A percentile compares a stretch with the other conserved stretches of the same genome.
phyloP scores from a whole-genome alignment of 768 basidiomycete species.

The Roridomyces roridus region DNA sequence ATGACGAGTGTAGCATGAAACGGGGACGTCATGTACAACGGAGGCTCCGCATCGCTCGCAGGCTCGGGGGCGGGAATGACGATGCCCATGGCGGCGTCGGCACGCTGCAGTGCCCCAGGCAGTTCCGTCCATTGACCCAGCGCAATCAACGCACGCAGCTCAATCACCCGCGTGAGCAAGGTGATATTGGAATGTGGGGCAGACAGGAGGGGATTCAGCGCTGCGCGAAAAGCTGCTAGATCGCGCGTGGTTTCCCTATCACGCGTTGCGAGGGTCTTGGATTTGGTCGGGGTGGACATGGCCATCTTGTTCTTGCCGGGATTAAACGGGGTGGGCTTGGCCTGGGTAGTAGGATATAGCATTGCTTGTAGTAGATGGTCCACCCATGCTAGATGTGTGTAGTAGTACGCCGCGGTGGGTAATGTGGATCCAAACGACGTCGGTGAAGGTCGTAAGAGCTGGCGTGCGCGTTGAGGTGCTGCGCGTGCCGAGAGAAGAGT shows the following conservation, averaged over 20 bases:
- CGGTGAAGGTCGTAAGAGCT: conserved; percentile 4
- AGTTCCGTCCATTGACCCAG: conserved; percentile 62
- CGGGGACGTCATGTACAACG: conserved; percentile 24
- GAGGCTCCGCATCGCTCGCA: neutral
- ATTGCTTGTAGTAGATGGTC: conserved; percentile 55
- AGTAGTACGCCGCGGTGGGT: conserved; percentile 13
- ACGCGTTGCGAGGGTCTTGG: conserved; percentile 26
- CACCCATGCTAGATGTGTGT: conserved; percentile 60
- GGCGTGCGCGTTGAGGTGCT: conserved; percentile 20
- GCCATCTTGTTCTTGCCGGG: conserved; percentile 23
- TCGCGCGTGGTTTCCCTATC: conserved; percentile 17
- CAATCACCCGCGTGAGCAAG: conserved; percentile 60
- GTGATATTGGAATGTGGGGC: conserved; percentile 52
- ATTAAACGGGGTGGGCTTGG: conserved; percentile 44
- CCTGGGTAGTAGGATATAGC: conserved; percentile 50
- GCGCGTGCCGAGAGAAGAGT: conserved; percentile 63
- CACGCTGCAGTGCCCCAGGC: conserved; percentile 48
- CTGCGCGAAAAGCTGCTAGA: conserved; percentile 30
- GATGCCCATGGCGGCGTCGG: conserved; percentile 59
- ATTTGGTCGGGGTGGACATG: conserved; percentile 36
- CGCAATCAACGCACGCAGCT: conserved; percentile 60
- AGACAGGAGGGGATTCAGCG: conserved; percentile 38
- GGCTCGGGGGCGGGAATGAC: conserved; percentile 25
- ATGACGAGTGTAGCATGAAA: conserved; percentile 45
- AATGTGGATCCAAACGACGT: neutral